phyloP scores from a whole-genome alignment of 495 filamentous ascomycete species.

The Aspergillus coremiiformis region DNA sequence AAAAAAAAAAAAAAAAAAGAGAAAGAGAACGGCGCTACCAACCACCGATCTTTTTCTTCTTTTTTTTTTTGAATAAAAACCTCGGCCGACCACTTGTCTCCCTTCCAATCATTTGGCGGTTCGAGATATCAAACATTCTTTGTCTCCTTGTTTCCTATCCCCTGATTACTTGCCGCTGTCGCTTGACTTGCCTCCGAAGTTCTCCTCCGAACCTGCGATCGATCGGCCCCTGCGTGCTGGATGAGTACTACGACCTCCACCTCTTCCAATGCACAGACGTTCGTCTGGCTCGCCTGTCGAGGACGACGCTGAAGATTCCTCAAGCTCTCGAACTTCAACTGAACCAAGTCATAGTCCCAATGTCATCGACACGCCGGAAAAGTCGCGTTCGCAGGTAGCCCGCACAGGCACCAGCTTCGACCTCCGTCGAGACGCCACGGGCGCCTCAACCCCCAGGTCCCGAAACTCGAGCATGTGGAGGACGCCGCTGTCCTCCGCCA shows the following conservation, averaged over 20 bases:
- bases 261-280: slow-evolving; percentile 46
- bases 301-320: slow-evolving; percentile 43
- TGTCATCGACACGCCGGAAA: slow-evolving; percentile 28
- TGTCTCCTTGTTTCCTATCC: neutral
- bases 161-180: neutral
- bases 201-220: slow-evolving; percentile 1
- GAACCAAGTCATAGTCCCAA: slow-evolving; percentile 29
- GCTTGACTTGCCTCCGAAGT: neutral
- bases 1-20: neutral
- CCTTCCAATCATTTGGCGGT: neutral
- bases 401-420: slow-evolving; percentile 39
- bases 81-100: neutral
- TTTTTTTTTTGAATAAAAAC: no score
- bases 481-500: slow-evolving; percentile 22
- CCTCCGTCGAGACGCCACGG: slow-evolving; percentile 32
- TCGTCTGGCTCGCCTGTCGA: slow-evolving; percentile 44
- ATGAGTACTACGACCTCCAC: slow-evolving; percentile 32
- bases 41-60: neutral
- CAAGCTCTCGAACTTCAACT: slow-evolving; percentile 28
- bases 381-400: slow-evolving; percentile 36
- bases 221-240: slow-evolving; percentile 22
- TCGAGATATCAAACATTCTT: neutral
- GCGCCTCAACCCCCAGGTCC: slow-evolving; percentile 36
- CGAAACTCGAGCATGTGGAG: slow-evolving; percentile 41
- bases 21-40: neutral